phyloP scores from a whole-genome alignment of 768 basidiomycete genomes.

The Pleurotus sapidus region DNA sequence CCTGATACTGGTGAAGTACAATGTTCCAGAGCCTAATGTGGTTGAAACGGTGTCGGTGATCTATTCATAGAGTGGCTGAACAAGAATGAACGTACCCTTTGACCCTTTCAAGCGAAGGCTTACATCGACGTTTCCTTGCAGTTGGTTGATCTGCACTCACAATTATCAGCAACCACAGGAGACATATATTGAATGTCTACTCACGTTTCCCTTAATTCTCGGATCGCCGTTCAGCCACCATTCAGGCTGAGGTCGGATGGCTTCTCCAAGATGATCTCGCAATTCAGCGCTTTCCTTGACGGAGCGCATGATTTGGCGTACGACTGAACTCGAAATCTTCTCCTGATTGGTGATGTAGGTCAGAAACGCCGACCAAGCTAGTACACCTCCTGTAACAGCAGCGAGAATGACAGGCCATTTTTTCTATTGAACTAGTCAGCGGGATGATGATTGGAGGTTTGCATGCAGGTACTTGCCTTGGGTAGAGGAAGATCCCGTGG shows the following conservation, averaged over 20 bases:
- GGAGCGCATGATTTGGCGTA: conserved; percentile 60
- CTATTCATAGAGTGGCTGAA: background rate
- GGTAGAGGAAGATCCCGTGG: conserved; percentile 1
- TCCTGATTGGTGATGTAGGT: conserved; percentile 74
- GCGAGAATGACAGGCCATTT: conserved; percentile 60
- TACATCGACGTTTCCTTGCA: conserved; percentile 76
- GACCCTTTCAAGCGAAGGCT: conserved; percentile 75
- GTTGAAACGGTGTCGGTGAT: background rate
- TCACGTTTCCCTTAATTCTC: conserved; percentile 62
- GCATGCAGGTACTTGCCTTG: background rate
- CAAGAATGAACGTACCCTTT: conserved; percentile 40
- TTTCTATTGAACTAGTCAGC: conserved; percentile 23
- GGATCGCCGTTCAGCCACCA: conserved; percentile 82
- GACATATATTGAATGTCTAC: conserved; percentile 18
- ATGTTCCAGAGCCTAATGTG: conserved; percentile 59
- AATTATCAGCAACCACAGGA: background rate
- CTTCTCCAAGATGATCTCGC: conserved; percentile 57
- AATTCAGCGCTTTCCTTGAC: conserved; percentile 51
- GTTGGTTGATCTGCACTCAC: conserved; percentile 59
- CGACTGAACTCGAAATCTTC: conserved; percentile 72
- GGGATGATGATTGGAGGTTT: background rate
- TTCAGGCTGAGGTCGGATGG: conserved; percentile 58
- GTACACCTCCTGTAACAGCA: conserved; percentile 47
- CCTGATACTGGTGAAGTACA: conserved; percentile 83
- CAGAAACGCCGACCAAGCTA: conserved; percentile 69